A percentile compares a stretch with the other conserved stretches of the same genome.
Evolutionary conservation across 2,329 filamentous ascomycete species (phyloP).

Genomic region (Colletotrichum lini): DNA sequence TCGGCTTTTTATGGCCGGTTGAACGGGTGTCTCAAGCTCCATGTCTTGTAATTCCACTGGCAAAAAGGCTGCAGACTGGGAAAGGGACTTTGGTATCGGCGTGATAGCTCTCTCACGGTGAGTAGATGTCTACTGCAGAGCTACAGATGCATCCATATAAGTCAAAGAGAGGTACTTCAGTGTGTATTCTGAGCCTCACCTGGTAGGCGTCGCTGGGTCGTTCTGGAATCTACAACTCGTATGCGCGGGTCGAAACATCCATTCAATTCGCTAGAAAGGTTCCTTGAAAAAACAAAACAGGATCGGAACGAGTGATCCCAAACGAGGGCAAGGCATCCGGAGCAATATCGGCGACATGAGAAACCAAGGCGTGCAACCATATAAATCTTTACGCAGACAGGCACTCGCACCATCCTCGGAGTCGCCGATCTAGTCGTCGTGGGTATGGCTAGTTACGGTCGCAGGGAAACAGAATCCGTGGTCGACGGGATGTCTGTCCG

Average conservation of each 20-base stretch:
- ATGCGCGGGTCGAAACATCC: neutral
- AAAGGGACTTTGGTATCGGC: neutral
- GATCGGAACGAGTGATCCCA: too few relatives aligned
- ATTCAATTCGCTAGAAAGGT: too few relatives aligned
- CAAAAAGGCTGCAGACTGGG: neutral
- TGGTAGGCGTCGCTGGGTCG: neutral
- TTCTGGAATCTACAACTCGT: neutral
- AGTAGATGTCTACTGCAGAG: neutral
- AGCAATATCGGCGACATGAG: too few relatives aligned
- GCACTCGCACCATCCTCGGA: neutral
- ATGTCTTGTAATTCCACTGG: too few relatives aligned
- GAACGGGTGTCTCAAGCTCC: too few relatives aligned
- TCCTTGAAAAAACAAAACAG: too few relatives aligned
- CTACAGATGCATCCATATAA: too few relatives aligned
- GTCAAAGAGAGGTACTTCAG: too few relatives aligned
- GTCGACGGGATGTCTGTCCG: neutral
- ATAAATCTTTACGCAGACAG: too few relatives aligned
- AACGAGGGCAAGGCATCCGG: too few relatives aligned
- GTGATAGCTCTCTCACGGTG: neutral
- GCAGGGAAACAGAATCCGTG: constrained; percentile 2
- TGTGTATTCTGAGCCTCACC: neutral
- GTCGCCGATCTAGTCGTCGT: constrained; percentile 29
- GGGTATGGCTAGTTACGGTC: constrained; percentile 32
- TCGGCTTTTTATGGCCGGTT: neutral
- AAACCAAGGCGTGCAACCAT: too few relatives aligned